Conservation (phyloP, 352 stramenopile genomes). For the Globisporangium spiculum region DNA sequence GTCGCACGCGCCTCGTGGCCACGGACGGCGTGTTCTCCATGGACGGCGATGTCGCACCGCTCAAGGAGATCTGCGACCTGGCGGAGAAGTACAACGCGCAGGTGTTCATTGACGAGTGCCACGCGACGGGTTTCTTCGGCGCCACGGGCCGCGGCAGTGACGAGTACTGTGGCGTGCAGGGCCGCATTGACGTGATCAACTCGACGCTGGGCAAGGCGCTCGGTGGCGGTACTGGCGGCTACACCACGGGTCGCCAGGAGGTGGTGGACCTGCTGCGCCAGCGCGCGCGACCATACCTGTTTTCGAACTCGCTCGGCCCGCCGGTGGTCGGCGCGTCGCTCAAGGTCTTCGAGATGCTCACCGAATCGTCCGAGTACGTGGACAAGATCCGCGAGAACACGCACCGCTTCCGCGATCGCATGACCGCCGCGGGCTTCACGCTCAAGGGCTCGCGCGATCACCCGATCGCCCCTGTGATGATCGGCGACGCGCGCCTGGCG, state of each 20-base stretch:
- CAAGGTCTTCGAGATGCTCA: constrained; percentile 93
- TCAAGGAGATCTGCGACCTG: constrained; percentile 89
- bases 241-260: constrained; percentile 89
- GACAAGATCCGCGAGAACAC: constrained; percentile 89
- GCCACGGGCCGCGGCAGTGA: constrained; percentile 89
- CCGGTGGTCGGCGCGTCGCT: constrained; percentile 92
- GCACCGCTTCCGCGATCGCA: constrained; percentile 89
- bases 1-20: constrained; percentile 87
- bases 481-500: constrained; percentile 89
- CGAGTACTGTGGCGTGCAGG: constrained; percentile 89
- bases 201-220: constrained; percentile 94
- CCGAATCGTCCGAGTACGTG: constrained; percentile 76
- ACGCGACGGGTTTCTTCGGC: constrained; percentile 93
- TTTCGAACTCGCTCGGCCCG: constrained; percentile 92
- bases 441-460: constrained; percentile 87
- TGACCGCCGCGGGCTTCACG: constrained; percentile 89
- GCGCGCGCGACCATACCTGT: constrained; percentile 90
- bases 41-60: constrained; percentile 92
- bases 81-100: constrained; percentile 92
- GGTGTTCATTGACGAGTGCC: constrained; percentile 93
- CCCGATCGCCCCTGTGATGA: constrained; percentile 91
- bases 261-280: constrained; percentile 92
- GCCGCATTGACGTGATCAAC: constrained; percentile 93
- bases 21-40: constrained; percentile 96
- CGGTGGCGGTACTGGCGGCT: constrained; percentile 90